Conservation (phyloP, 2,329 filamentous ascomycete species). For the Drechmeria coniospora region DNA sequence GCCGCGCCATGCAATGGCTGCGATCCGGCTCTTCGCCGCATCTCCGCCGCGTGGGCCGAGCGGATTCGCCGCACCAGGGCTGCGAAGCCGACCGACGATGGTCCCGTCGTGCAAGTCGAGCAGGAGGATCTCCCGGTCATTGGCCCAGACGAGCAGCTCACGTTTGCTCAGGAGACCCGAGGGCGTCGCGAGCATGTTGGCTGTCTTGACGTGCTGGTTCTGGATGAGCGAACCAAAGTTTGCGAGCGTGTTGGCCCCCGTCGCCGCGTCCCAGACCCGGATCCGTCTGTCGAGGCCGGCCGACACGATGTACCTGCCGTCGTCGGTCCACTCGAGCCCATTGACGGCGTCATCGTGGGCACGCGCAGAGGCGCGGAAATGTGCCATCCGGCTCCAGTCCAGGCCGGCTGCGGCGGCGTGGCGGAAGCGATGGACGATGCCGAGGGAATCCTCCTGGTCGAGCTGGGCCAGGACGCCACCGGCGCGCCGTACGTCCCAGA, state of each 20-base stretch:
- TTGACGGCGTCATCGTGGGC: constrained; percentile 78
- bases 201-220: constrained; percentile 50
- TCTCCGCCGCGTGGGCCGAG: constrained; percentile 27
- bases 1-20: constrained; percentile 57
- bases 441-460: constrained; percentile 71
- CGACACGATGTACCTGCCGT: constrained; percentile 61
- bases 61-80: constrained; percentile 39
- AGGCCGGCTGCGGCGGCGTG: constrained; percentile 16
- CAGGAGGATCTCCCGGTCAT: constrained; percentile 63
- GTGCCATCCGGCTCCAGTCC: constrained; percentile 14
- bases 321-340: constrained; percentile 69
- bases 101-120: constrained; percentile 68
- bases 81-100: constrained; percentile 54
- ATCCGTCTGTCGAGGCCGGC: constrained; percentile 73
- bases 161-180: constrained; percentile 37
- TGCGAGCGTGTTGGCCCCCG: constrained; percentile 72
- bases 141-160: constrained; percentile 67
- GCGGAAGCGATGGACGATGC: constrained; percentile 33
- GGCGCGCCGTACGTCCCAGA: constrained; percentile 79
- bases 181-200: constrained; percentile 49
- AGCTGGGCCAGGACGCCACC: constrained; percentile 62
- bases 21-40: constrained; percentile 51
- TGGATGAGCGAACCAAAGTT: constrained; percentile 74
- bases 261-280: constrained; percentile 71
- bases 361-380: constrained; percentile 34